Base-by-base conservation (phyloP, 257 asterid genomes). In the Sherardia arvensis region DNA sequence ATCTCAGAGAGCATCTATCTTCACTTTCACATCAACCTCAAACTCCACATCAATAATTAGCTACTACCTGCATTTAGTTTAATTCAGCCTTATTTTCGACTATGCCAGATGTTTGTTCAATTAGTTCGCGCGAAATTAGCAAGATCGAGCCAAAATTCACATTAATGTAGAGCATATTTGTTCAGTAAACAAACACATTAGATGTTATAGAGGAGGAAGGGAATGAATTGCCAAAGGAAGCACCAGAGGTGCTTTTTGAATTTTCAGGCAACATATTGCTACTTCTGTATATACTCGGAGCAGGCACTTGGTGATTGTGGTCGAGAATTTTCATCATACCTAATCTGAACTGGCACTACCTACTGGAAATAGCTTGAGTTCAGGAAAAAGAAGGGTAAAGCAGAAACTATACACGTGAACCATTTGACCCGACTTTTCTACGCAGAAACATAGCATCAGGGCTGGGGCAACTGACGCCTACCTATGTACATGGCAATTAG, bases 391-490 rank as follows among this genome's bases (percentile, higher is more conserved):
- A n/a, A 21, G 8, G 7, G 6, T 21, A 68, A 17, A 45, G 21
- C 23, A 59, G 15, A 49, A 29, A 12, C 59, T 32, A 68, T 48
- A 49, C 26, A 62, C 22, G 1, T 38, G 21, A 27, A 33, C 47
- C 56, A 18, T n/a, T 30, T 18, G 36, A 59, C 17, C 36, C 21
- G 28, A 10, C 3, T 49, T 36, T 61, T n/a, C 28, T 10, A 32
- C 23, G 21, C 23, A 59, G 59, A 68, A 59, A 30, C 25, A 34
- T 29, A 60, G 32, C 62, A 48, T 68, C 62, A 33, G 8, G 51
- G 6, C 17, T 29, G 21, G 28, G 40, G 10, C 23, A 68, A 59
- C 18, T 29, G 40, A 51, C 22, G 30, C 58, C 53, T 40, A 53
- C 8, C 21, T 21, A 60, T 60, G 62, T 33, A 68, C 62, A 68